Evolutionary conservation across 768 basidiomycete genomes (phyloP), one percentile per base, ranked within the genome.

Genomic region (Mycena sanguinolenta): DNA sequence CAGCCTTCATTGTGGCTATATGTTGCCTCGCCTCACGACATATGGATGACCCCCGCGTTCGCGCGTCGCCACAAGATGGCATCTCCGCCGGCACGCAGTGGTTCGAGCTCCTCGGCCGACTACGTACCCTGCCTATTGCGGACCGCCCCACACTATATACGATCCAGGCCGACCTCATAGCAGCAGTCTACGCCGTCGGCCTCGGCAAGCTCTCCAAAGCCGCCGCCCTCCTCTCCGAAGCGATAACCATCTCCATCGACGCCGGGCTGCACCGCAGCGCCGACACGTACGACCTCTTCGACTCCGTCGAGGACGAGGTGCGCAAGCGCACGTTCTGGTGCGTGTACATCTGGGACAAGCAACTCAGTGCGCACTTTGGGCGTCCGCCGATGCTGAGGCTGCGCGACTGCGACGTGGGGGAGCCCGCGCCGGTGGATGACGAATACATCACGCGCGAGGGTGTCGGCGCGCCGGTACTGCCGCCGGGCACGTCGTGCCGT

Each of bases 261-360:
- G 93, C 93, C 7, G 96, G 96, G 1, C 84, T 97, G 28, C 96
- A 98, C 79, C 92, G 96, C 60, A 92, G 91, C 46, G 91, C 93
- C 0, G 95, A 96, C 72, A 91, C 90, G 17, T 95, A 95, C 76
- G 92, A 94, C 77, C 86, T 94, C 60, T 97, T 98, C 78, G 92
- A 96, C 80, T 88, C 93, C 12, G 92, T 97, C 72, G 96, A 97
- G 79, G 92, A 94, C 69, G 95, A 97, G 79, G 90, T 96, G 32
- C 89, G 96, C 67, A 97, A 97, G 80, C 91, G 96, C 74, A 97
- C 96, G 0, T 98, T 98, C 80, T 98, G 96, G 95, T 95, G 95
- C 68, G 95, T 97, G 30, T 98, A 97, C 81, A 87, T 95, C 58
- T 97, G 96, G 96, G 96, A 98, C 81, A 97, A 98, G 81, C 96